Conservation (phyloP, 129 eudicot species). For the Oenanthe sinensis region DNA sequence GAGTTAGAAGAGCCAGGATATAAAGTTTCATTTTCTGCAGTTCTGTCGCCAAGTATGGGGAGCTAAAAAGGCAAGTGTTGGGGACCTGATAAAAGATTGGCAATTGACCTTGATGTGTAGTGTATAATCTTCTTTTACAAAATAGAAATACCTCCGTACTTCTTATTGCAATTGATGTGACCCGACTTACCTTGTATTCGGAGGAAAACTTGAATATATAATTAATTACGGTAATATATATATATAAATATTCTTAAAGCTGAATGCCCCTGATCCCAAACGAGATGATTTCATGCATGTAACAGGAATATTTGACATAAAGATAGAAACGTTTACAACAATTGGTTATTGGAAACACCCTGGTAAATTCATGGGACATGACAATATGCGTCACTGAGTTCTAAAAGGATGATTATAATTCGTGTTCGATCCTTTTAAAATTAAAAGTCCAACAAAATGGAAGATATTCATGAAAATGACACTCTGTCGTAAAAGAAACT, state of each 20-base stretch:
- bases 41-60: not conserved
- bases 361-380: no score
- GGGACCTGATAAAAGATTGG: not conserved
- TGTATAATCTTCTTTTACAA: not conserved
- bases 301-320: no score
- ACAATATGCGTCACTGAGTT: no score
- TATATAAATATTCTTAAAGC: not conserved
- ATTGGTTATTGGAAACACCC: no score
- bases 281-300: no score
- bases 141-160: not conserved
- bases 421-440: no score
- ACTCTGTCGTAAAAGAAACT: no score
- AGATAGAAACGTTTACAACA: no score
- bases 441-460: no score
- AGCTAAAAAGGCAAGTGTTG: not conserved
- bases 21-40: not conserved
- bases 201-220: not conserved
- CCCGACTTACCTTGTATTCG: not conserved
- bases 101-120: not conserved
- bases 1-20: not conserved
- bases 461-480: no score
- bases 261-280: not conserved
- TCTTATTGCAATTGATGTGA: not conserved
- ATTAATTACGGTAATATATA: no score
- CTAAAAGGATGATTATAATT: no score